phyloP scores from a whole-genome alignment of 352 stramenopile genomes.

The Pythium periplocum region DNA sequence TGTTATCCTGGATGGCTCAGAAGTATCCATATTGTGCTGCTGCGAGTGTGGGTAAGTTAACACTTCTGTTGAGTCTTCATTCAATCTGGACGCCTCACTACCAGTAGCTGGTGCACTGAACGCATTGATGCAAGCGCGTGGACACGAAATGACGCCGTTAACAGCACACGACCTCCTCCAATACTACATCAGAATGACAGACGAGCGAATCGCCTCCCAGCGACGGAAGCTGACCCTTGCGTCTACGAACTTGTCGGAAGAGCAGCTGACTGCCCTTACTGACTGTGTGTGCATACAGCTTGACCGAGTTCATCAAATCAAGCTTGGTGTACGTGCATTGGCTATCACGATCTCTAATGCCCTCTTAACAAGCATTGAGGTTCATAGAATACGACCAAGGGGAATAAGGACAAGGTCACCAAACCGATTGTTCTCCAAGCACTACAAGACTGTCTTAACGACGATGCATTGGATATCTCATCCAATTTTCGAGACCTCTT shows the following conservation, averaged over 20 bases:
- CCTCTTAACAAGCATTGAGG: background rate
- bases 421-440: slow-evolving; percentile 11
- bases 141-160: slow-evolving; percentile 15
- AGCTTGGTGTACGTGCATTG: slow-evolving; percentile 14
- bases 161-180: slow-evolving; percentile 9
- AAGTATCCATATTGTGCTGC: too few species aligned
- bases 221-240: slow-evolving; percentile 7
- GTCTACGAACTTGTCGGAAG: background rate
- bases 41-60: too few species aligned
- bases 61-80: too few species aligned
- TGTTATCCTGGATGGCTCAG: too few species aligned
- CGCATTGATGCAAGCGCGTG: slow-evolving; percentile 14
- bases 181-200: slow-evolving; percentile 25
- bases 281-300: slow-evolving; percentile 10
- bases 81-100: too few species aligned
- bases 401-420: slow-evolving; percentile 15
- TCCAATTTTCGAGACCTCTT: too few species aligned
- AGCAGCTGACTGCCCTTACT: slow-evolving; percentile 16
- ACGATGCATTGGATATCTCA: too few species aligned
- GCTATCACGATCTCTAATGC: too few species aligned
- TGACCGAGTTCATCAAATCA: background rate
- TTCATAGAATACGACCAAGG: slow-evolving; percentile 12
- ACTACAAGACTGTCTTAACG: slow-evolving; percentile 1
- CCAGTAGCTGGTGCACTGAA: slow-evolving; percentile 46
- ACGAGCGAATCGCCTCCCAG: slow-evolving; percentile 12